Evolutionary conservation across 768 basidiomycete species (phyloP), one percentile per base, ranked within the genome.

Genomic region (Leccinum disarticulatum): DNA sequence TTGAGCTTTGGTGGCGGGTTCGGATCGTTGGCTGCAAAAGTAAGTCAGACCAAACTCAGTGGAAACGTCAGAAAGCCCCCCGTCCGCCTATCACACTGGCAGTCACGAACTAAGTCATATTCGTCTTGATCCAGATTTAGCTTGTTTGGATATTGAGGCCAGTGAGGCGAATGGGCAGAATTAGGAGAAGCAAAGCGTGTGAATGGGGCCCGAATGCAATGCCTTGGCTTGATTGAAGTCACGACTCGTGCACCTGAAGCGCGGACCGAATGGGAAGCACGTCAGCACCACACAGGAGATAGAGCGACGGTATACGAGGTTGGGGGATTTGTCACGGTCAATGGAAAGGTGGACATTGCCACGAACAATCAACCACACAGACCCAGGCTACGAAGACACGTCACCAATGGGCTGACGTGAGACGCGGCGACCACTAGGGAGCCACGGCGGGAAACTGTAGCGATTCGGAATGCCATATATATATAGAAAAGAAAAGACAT

Each of bases 31-130:
- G n/a, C n/a, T n/a, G n/a, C n/a, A n/a, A n/a, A n/a, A n/a, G n/a
- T n/a, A n/a, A n/a, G n/a, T n/a, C n/a, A n/a, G n/a, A n/a, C n/a
- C n/a, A n/a, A n/a, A n/a, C n/a, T n/a, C n/a, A n/a, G n/a, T n/a
- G n/a, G n/a, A n/a, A n/a, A n/a, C n/a, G n/a, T n/a, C n/a, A n/a
- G n/a, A n/a, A n/a, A n/a, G n/a, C n/a, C 61, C 60, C 70, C 68
- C 0, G 57, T 57, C 28, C 68, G 69, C 51, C 56, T 64, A 3
- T 70, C 36, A 35, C n/a, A n/a, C n/a, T n/a, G n/a, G n/a, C 25
- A 25, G n/a, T 68, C 68, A 14, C 19, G 61, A 17, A 51, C 15
- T 8, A 1, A 7, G 11, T 25, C 50, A 30, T 53, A 43, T 52
- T 55, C 59, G 50, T 58, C 59, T 38, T 15, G 57, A 47, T 33